Evolutionary conservation across 2,329 filamentous ascomycete species (phyloP), one percentile per base, ranked within the genome.

Genomic region (Leptosphaerulina australis): DNA sequence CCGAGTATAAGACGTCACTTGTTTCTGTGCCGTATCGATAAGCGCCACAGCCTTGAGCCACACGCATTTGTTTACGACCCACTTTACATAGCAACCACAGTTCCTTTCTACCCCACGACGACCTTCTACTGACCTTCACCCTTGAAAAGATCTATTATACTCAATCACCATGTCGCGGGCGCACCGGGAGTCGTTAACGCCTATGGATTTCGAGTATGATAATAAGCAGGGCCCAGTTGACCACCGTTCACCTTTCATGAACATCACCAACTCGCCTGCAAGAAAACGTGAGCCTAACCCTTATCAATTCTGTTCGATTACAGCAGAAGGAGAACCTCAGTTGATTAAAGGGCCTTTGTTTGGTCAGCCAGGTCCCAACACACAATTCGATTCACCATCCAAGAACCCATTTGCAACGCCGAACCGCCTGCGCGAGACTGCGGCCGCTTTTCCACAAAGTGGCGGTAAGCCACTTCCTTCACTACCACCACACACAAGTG

Each of bases 131-230:
- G 30, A 25, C 39, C 30, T 34, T 25, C 24, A 28, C 25, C 35
- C 35, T 21, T 1, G 20, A 14, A 18, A 12, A 14, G 3, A 39
- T 25, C 7, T 12, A 8, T 5, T 4, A 7, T 12, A 24, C 30
- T 2, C 26, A 37, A 38, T 26, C 56, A 56, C 17, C 28, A 70
- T 69, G 67, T 62, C 63, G 49, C 60, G 62, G 21, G 47, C 48
- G 25, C 64, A 67, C 35, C 74, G 76, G 41, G 67, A 66, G 28
- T 72, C 77, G 38, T 74, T 74, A 36, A 72, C 66, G 62, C 78
- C 77, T 45, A 83, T 83, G 80, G 80, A 83, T 67, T 83, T 79
- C 66, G 74, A 81, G 60, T 83, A 73, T 60, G 66, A 78, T 45
- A 80, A 80, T 56, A 62, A 70, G 22, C 72, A 65, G 3, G 79